Evolutionary conservation across 148 eudicot species (phyloP), one percentile per base, ranked within the genome.

Genomic region (Camellia lanceoleosa): DNA sequence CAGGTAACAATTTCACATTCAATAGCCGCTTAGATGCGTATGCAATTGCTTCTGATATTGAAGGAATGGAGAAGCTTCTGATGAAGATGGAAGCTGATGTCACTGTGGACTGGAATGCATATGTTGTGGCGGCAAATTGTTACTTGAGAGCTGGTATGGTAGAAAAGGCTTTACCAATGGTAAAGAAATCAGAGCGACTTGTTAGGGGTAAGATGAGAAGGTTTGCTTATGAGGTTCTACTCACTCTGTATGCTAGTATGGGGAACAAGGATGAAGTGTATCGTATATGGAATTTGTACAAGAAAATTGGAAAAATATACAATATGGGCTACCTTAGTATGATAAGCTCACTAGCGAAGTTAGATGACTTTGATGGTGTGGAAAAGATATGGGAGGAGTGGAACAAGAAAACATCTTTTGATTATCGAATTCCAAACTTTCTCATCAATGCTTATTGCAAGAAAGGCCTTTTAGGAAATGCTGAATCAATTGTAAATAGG

Each of bases 311-410:
- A 20, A 84, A 74, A 61, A 15, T 75, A 4, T 61, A 67, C 79
- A 86, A 80, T 58, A 63, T 2, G 49, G 62, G 78, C 44, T 88
- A 88, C 80, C 15, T 73, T 75, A 11, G 44, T 54, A 85, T 87
- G 83, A 68, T 87, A 10, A 67, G 82, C 67, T 77, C 89, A 44
- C 63, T 89, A 44, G 60, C 63, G 43, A 89, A 76, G 73, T 60
- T 86, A 65, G 88, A 83, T 74, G 89, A 89, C 64, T 19, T 86
- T 71, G 86, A 84, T 43, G 86, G 89, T 8, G 79, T 78, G 19
- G 83, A 74, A 68, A 87, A 76, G 71, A 79, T 89, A 65, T 77
- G 80, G 12, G 82, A 79, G 61, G 82, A 89, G 41, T 87, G 91
- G 91, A 79, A 77, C 11, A 52, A 44, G 42, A 65, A 54, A 10